These are phyloP conservation scores for Xanthoceras sorbifolium DNA, from an alignment of 345 rosid genomes.

Conservation along the genomic window DNA sequence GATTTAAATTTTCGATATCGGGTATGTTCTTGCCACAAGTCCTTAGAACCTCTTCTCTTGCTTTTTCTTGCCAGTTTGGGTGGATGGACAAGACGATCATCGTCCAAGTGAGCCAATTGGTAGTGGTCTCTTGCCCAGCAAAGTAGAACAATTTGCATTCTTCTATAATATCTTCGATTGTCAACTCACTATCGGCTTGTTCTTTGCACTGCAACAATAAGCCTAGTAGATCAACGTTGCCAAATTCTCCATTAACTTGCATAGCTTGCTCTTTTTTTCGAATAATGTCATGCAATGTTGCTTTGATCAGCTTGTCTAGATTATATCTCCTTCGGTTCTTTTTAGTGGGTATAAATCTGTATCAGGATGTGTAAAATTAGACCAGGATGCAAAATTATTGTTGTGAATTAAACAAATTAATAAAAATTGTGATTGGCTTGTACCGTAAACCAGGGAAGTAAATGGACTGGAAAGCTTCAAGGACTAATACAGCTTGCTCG, in stretches of 20 bases:
- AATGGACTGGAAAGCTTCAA: conserved; percentile 2
- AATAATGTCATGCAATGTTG: conserved; percentile 17
- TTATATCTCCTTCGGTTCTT: conserved; percentile 26
- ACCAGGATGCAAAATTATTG: background rate
- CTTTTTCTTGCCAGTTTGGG: conserved; percentile 36
- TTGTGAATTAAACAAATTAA: too few relatives aligned
- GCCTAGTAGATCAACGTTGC: conserved; percentile 20
- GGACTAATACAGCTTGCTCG: conserved; percentile 20
- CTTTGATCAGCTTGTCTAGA: conserved; percentile 28
- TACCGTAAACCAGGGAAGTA: conserved; percentile 33
- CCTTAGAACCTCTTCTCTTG: conserved; percentile 30
- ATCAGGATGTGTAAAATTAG: background rate
- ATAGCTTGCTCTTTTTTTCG: conserved; percentile 24
- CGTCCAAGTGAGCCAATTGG: conserved; percentile 36
- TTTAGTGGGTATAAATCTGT: conserved; percentile 28
- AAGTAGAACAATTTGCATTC: conserved; percentile 34
- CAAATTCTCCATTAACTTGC: background rate
- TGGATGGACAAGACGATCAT: conserved; percentile 26
- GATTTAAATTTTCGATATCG: conserved; percentile 12
- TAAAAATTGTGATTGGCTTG: background rate
- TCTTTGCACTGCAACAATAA: conserved; percentile 21
- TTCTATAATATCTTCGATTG: conserved; percentile 27
- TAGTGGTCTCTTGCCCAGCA: conserved; percentile 44
- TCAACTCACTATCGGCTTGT: conserved; percentile 12
- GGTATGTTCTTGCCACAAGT: conserved; percentile 24